phyloP scores from a whole-genome alignment of 257 asterid genomes.

The Primulina tabacum region DNA sequence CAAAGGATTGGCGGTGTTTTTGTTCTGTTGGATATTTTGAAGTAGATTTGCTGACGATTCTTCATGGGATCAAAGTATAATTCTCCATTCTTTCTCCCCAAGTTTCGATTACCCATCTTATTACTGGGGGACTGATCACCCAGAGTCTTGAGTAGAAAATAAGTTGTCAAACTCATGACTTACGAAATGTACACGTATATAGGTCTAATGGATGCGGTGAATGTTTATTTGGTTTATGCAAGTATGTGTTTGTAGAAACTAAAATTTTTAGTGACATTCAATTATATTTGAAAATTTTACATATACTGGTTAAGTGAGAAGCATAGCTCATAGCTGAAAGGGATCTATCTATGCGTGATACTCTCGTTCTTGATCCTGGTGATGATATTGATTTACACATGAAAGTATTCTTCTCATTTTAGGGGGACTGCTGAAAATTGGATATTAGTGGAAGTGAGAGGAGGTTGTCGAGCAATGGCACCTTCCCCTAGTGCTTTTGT shows the following conservation, averaged over 20 bases:
- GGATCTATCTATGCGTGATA: constrained; percentile 5
- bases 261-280: background rate
- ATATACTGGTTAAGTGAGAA: background rate
- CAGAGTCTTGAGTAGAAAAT: background rate
- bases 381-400: background rate
- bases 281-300: background rate
- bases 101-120: background rate
- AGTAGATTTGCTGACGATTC: background rate
- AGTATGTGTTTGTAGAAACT: background rate
- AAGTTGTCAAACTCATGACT: background rate
- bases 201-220: background rate
- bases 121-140: background rate
- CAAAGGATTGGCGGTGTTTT: background rate
- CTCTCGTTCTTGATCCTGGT: constrained; percentile 1
- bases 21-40: background rate
- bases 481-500: constrained; percentile 35
- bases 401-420: constrained; percentile 14
- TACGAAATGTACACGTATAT: background rate
- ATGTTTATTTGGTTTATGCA: background rate
- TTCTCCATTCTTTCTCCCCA: background rate
- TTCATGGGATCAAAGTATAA: constrained; percentile 8
- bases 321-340: constrained; percentile 18
- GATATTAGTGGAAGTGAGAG: constrained; percentile 24
- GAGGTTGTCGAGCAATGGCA: constrained; percentile 36
- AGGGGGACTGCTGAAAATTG: constrained; percentile 20